Conservation (phyloP, 1,139 yeast genomes). For the Diutina scorzettiae region DNA sequence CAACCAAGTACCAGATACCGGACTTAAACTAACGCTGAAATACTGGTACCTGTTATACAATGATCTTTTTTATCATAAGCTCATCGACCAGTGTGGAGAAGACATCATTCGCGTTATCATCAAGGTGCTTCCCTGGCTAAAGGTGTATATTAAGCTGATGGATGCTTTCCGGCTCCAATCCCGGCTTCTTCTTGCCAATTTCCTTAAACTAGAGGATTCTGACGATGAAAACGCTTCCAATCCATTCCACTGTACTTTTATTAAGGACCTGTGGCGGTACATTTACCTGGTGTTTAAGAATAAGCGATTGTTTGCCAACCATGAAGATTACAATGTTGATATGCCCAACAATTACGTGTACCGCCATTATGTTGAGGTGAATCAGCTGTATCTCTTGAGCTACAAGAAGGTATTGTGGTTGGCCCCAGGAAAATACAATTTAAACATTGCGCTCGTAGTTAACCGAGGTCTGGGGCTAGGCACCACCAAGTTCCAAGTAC, state of each 20-base stretch:
- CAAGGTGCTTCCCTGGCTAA: constrained; percentile 28
- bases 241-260: constrained; percentile 12
- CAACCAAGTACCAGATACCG: constrained; percentile 27
- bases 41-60: constrained; percentile 39
- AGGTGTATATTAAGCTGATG: constrained; percentile 32
- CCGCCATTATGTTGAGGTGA: constrained; percentile 34
- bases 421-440: constrained; percentile 41
- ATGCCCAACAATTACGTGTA: constrained; percentile 36
- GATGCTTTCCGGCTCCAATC: constrained; percentile 24
- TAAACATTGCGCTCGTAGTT: constrained; percentile 40
- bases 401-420: constrained; percentile 35
- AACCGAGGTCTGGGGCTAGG: constrained; percentile 46
- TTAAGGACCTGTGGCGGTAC: constrained; percentile 46
- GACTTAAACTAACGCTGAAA: constrained; percentile 28
- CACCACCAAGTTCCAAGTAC: constrained; percentile 43
- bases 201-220: background rate
- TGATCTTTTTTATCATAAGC: constrained; percentile 32
- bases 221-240: background rate
- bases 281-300: constrained; percentile 39
- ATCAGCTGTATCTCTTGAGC: constrained; percentile 37
- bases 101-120: constrained; percentile 18
- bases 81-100: constrained; percentile 32
- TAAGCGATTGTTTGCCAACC: constrained; percentile 41
- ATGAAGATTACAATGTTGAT: constrained; percentile 37
- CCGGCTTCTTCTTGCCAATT: background rate